Evolutionary conservation across 192 early-diverging fungal genomes (phyloP).

Genomic region (Rhizoclosmatium sp.): DNA sequence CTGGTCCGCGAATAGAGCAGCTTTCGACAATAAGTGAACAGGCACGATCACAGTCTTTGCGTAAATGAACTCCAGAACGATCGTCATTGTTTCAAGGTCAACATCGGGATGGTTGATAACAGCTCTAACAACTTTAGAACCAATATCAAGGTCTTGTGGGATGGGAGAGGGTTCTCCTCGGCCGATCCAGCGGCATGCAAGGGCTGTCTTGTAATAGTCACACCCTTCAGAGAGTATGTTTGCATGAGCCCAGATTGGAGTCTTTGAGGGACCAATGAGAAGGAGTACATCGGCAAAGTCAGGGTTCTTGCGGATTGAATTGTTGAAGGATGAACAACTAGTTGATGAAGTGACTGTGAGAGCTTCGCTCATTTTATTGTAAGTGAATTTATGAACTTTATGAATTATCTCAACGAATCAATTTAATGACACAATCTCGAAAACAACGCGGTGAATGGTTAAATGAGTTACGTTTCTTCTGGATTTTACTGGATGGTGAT

Average conservation of each 20-base stretch:
- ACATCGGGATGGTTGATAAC: not conserved
- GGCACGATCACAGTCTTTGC: not conserved
- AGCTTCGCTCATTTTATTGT: too few species aligned
- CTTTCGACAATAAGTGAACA: not conserved
- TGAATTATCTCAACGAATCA: too few species aligned
- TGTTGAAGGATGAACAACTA: too few species aligned
- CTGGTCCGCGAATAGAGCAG: not conserved
- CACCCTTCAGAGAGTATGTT: not conserved
- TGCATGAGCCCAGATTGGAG: not conserved
- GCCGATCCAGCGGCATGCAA: not conserved
- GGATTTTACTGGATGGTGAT: too few species aligned
- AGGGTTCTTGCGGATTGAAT: too few species aligned
- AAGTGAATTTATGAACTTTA: too few species aligned
- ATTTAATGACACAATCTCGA: too few species aligned
- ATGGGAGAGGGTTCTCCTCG: not conserved
- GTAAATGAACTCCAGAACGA: not conserved
- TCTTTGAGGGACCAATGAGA: not conserved
- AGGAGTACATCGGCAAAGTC: conserved; percentile 5
- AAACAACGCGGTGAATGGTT: too few species aligned
- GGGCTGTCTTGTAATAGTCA: not conserved
- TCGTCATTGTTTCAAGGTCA: not conserved
- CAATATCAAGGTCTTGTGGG: too few species aligned
- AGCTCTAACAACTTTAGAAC: not conserved
- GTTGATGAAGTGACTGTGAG: too few species aligned
- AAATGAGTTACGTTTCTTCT: too few species aligned